Evolutionary conservation across 495 filamentous ascomycete genomes (phyloP).

Genomic region (Daldinia grandis): DNA sequence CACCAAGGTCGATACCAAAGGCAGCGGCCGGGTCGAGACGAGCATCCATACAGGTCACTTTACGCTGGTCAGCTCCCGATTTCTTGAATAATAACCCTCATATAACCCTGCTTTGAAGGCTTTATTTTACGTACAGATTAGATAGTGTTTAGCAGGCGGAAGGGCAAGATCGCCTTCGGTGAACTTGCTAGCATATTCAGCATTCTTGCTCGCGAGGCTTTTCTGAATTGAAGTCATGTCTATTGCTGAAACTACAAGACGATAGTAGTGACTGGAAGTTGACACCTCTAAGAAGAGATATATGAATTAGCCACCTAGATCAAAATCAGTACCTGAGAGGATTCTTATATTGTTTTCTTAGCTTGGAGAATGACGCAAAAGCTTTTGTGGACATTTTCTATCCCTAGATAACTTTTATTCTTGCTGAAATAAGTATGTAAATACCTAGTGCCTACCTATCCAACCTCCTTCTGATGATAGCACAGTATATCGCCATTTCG

Average conservation of each 20-base stretch:
- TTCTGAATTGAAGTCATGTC: slow-evolving; percentile 55
- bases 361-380: background rate
- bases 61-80: slow-evolving; percentile 12
- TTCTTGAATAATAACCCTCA: background rate
- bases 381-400: background rate
- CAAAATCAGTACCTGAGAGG: background rate
- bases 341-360: background rate
- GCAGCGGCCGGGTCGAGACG: slow-evolving; percentile 76
- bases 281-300: background rate
- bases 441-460: no score
- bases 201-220: slow-evolving; percentile 66
- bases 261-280: background rate
- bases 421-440: no score
- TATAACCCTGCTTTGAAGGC: background rate
- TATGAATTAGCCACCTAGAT: background rate
- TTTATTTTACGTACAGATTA: slow-evolving; percentile 55
- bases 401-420: background rate
- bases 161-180: slow-evolving; percentile 71
- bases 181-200: slow-evolving; percentile 68
- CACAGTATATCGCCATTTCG: slow-evolving; percentile 27
- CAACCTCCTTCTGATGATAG: slow-evolving; percentile 7
- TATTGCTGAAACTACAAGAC: background rate
- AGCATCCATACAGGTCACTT: slow-evolving; percentile 83
- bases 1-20: slow-evolving; percentile 77
- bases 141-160: slow-evolving; percentile 75